phyloP scores from a whole-genome alignment of 257 asterid genomes.

The Handroanthus guayacan region DNA sequence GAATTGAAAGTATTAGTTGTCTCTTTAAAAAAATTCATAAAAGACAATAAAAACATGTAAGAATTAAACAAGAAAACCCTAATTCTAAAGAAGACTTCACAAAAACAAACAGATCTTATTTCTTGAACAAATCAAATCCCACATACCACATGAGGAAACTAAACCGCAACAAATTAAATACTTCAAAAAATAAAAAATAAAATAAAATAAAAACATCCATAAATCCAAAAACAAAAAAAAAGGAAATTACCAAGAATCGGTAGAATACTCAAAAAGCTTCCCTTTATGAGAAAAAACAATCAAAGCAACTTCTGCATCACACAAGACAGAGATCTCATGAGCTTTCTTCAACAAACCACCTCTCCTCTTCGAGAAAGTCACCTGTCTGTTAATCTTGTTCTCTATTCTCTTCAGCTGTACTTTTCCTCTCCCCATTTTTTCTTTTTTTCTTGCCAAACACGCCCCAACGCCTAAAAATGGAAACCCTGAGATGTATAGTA shows the following conservation, averaged over 20 bases:
- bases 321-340: conserved; percentile 82
- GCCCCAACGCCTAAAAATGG: conserved; percentile 45
- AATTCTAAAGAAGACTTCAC: background rate
- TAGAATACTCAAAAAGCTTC: conserved; percentile 73
- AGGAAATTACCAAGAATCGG: conserved; percentile 66
- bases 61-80: conserved; percentile 34
- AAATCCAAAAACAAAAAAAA: background rate
- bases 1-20: too few species aligned
- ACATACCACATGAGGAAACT: background rate
- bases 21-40: too few species aligned
- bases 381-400: conserved; percentile 85
- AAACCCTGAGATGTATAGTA: conserved; percentile 53
- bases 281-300: conserved; percentile 80
- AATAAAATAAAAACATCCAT: background rate
- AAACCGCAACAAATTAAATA: background rate
- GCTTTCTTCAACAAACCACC: conserved; percentile 82
- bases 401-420: conserved; percentile 78
- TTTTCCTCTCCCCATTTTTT: conserved; percentile 81
- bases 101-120: conserved; percentile 25
- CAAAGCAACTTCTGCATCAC: conserved; percentile 84
- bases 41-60: too few species aligned
- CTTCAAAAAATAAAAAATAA: too few species aligned
- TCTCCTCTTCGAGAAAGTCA: conserved; percentile 84
- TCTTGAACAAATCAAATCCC: background rate
- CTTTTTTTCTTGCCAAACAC: background rate